Evolutionary conservation across 805 yeast species (phyloP).

Genomic region (Kodamaea lidongshanica): DNA sequence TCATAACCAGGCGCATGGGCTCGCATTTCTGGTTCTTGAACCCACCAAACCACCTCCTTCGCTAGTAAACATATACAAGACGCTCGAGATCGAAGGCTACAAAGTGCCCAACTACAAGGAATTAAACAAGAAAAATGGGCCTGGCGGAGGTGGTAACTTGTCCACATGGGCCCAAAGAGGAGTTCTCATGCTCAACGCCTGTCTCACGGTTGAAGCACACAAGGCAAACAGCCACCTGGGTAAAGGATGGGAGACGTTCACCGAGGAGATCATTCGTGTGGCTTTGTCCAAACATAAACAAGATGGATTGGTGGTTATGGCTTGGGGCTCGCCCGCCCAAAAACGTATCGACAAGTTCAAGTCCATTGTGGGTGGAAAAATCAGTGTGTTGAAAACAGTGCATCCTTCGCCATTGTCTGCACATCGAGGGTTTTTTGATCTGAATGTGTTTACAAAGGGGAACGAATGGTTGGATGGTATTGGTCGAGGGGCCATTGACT

Average conservation of each 20-base stretch:
- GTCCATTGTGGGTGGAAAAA: slow-evolving; percentile 22
- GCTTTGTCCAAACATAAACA: slow-evolving; percentile 43
- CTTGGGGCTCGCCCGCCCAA: slow-evolving; percentile 78
- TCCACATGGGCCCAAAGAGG: slow-evolving; percentile 85
- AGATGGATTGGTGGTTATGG: slow-evolving; percentile 61
- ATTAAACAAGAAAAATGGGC: slow-evolving; percentile 34
- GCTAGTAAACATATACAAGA: slow-evolving; percentile 77
- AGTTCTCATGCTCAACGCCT: slow-evolving; percentile 78
- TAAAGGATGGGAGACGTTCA: slow-evolving; percentile 89
- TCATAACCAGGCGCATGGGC: slow-evolving; percentile 88
- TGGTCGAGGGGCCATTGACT: slow-evolving; percentile 47
- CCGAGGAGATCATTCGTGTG: slow-evolving; percentile 58
- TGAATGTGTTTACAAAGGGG: slow-evolving; percentile 64
- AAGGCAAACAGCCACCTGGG: slow-evolving; percentile 88
- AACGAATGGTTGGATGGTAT: slow-evolving; percentile 67
- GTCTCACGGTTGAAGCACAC: slow-evolving; percentile 88
- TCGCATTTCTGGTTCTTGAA: slow-evolving; percentile 85
- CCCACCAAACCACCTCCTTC: slow-evolving; percentile 83
- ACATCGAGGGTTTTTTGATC: slow-evolving; percentile 70
- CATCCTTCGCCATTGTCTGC: slow-evolving; percentile 98
- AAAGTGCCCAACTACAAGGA: no score
- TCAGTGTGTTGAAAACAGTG: slow-evolving; percentile 61
- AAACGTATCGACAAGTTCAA: slow-evolving; percentile 44
- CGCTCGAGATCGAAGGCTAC: slow-evolving; percentile 48
- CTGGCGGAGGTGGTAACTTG: slow-evolving; percentile 58